Percentiles rank a stretch among this genome's conserved stretches.
Conservation (phyloP, 768 basidiomycete species). For the Mycena chlorophos region DNA sequence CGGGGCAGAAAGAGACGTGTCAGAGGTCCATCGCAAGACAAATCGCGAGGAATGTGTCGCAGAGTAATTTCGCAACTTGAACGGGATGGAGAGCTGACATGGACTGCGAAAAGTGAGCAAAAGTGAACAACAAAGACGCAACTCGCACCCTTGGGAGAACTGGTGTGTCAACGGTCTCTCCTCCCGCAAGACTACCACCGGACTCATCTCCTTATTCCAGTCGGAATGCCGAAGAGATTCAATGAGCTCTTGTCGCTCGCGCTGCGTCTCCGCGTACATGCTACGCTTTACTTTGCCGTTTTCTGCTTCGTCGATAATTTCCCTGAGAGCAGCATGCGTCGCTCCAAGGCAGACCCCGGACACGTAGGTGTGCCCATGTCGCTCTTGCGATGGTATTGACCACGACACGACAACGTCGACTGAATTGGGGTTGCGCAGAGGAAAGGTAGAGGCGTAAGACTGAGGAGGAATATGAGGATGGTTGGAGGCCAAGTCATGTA, state of each 20-base stretch:
- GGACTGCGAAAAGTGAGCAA: constrained; percentile 41
- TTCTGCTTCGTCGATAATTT: constrained; percentile 60
- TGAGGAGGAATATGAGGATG: constrained; percentile 59
- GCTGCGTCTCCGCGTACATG: constrained; percentile 89
- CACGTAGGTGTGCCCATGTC: constrained; percentile 61
- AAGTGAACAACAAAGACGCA: background rate
- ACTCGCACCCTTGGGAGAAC: constrained; percentile 67
- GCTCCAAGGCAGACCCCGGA: constrained; percentile 68
- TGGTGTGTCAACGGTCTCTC: constrained; percentile 53
- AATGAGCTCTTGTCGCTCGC: constrained; percentile 68
- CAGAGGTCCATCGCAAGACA: constrained; percentile 47
- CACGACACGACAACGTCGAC: constrained; percentile 79
- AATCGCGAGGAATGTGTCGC: constrained; percentile 60
- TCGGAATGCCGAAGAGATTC: constrained; percentile 66
- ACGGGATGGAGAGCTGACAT: constrained; percentile 50
- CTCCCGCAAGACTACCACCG: constrained; percentile 55
- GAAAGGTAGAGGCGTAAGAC: constrained; percentile 65
- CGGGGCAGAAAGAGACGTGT: constrained; percentile 22
- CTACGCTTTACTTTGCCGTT: constrained; percentile 69
- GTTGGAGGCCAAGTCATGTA: constrained; percentile 36
- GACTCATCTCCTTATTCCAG: constrained; percentile 82
- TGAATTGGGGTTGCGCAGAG: constrained; percentile 71
- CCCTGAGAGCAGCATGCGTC: constrained; percentile 61
- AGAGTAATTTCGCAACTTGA: constrained; percentile 74
- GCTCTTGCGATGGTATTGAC: constrained; percentile 60